These are phyloP conservation scores for Solanum gandarillasii DNA, from an alignment of 257 asterid genomes.

Conservation along the genomic window DNA sequence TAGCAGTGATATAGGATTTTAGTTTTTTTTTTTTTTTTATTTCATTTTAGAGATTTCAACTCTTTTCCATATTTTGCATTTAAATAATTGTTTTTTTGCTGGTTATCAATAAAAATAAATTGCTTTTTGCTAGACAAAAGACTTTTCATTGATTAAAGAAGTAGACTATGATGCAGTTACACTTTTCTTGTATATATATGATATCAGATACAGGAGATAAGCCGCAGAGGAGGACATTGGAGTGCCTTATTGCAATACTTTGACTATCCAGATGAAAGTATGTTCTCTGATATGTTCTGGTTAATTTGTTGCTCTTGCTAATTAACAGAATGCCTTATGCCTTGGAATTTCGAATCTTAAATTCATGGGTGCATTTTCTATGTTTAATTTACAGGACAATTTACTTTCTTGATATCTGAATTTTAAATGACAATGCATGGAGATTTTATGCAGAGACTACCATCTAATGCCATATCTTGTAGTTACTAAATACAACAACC, in stretches of 20 bases:
- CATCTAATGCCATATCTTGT: neutral
- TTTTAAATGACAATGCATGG: neutral
- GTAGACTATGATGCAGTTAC: neutral
- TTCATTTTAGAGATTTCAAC: neutral
- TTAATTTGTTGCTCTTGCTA: neutral
- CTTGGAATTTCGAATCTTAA: neutral
- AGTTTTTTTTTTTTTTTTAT: neutral
- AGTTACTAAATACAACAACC: neutral
- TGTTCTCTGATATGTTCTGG: slow-evolving; percentile 7
- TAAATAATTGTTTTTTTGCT: neutral
- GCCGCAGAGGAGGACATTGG: neutral
- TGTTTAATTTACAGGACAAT: neutral
- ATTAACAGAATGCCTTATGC: neutral
- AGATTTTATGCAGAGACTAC: neutral
- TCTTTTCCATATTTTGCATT: neutral
- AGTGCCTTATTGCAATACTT: slow-evolving; percentile 22
- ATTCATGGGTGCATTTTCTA: neutral
- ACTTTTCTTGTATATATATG: neutral
- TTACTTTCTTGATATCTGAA: neutral
- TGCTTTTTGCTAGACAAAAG: neutral
- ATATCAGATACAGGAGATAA: slow-evolving; percentile 31
- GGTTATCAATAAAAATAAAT: too few species aligned
- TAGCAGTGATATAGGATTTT: neutral
- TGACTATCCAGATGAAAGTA: slow-evolving; percentile 63
- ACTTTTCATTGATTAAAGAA: neutral